Evolutionary conservation across 805 yeast species (phyloP).

Genomic region (Candida loeiensis): DNA sequence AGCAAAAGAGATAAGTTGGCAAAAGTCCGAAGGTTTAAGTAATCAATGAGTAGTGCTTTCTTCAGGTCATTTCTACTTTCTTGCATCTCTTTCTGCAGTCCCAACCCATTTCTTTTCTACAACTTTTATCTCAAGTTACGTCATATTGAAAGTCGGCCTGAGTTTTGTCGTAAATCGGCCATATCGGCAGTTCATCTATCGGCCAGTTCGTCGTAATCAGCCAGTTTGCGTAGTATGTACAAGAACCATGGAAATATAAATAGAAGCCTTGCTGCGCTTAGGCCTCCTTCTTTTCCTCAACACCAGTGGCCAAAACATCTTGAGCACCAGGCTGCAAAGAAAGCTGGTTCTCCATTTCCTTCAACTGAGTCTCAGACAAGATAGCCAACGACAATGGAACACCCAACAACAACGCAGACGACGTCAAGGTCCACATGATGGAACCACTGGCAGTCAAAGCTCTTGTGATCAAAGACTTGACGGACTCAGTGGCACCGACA

Average conservation of each 20-base stretch:
- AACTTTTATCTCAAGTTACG: too few species aligned
- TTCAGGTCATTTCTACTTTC: too few species aligned
- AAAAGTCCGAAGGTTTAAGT: too few species aligned
- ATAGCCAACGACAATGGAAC: slow-evolving; percentile 90
- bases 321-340: slow-evolving; percentile 74
- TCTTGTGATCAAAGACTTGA: slow-evolving; percentile 31
- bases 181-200: too few species aligned
- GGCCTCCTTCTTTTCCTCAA: slow-evolving; percentile 30
- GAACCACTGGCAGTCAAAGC: slow-evolving; percentile 64
- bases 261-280: slow-evolving; percentile 17
- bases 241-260: slow-evolving; percentile 4
- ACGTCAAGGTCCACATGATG: slow-evolving; percentile 79
- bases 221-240: background rate
- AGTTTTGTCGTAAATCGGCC: too few species aligned
- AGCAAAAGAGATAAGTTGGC: too few species aligned
- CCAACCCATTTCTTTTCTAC: background rate
- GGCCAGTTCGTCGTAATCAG: background rate
- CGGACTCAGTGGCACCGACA: slow-evolving; percentile 30
- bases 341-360: slow-evolving; percentile 91
- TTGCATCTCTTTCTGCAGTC: too few species aligned
- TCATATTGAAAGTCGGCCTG: background rate
- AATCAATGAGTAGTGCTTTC: too few species aligned
- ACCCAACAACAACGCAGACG: slow-evolving; percentile 81
- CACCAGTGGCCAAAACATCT: slow-evolving; percentile 69
- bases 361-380: slow-evolving; percentile 87